Evolutionary conservation across 2,329 filamentous ascomycete species (phyloP).

Genomic region (Stagonosporopsis cucurbitacearum): DNA sequence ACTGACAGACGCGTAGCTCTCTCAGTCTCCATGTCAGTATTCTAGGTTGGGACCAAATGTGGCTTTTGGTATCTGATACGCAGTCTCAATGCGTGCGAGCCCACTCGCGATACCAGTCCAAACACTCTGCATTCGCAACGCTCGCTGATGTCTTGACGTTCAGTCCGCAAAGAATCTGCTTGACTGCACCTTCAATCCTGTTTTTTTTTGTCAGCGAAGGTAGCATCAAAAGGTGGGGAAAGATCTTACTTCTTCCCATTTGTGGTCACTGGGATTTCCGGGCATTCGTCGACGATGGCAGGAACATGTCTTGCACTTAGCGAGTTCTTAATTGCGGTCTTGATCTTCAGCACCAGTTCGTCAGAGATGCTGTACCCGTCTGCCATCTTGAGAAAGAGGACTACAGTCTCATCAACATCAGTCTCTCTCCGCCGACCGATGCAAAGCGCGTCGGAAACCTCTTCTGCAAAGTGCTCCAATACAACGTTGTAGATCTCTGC

Average conservation of each 20-base stretch:
- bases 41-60: not conserved
- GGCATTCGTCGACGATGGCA: constrained; percentile 78
- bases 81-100: constrained; percentile 30
- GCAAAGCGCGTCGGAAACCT: constrained; percentile 86
- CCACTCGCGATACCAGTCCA: constrained; percentile 90
- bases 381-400: constrained; percentile 83
- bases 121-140: constrained; percentile 87
- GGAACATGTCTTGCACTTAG: constrained; percentile 91
- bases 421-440: constrained; percentile 75
- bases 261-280: constrained; percentile 86
- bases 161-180: constrained; percentile 90
- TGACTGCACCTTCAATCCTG: constrained; percentile 91
- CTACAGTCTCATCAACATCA: constrained; percentile 84
- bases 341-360: constrained; percentile 69
- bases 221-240: not conserved
- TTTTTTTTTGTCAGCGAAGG: constrained; percentile 13
- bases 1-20: no score
- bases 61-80: not conserved
- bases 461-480: constrained; percentile 76
- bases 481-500: constrained; percentile 98
- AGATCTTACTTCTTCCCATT: constrained; percentile 92
- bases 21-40: no score
- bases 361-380: constrained; percentile 63
- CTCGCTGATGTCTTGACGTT: constrained; percentile 88
- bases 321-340: constrained; percentile 72